Conservation (phyloP, 148 eudicot species). For the Persicaria tinctoria region DNA sequence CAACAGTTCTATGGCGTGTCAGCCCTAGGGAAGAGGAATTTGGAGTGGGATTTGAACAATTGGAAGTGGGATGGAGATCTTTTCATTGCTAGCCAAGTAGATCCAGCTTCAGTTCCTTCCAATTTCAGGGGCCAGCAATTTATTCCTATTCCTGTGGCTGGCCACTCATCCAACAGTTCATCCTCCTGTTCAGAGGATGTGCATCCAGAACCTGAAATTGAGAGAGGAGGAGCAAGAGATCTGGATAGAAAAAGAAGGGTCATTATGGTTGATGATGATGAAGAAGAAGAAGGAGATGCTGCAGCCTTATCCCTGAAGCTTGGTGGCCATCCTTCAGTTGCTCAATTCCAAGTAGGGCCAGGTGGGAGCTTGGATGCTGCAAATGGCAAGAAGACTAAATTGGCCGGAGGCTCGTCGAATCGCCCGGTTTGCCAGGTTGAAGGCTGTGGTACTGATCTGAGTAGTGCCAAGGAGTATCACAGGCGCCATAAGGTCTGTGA, state of each 20-base stretch:
- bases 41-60: conserved; percentile 79
- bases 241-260: conserved; percentile 52
- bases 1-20: conserved; percentile 6
- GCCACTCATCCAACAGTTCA: conserved; percentile 33
- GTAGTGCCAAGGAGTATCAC: conserved; percentile 75
- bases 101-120: conserved; percentile 23
- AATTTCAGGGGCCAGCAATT: conserved; percentile 29
- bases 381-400: conserved; percentile 55
- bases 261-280: conserved; percentile 34
- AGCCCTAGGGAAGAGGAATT: conserved; percentile 39
- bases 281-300: conserved; percentile 22
- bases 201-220: conserved; percentile 34
- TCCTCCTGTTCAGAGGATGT: conserved; percentile 41
- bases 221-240: conserved; percentile 27
- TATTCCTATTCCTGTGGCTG: conserved; percentile 13
- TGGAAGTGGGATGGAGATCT: conserved; percentile 90
- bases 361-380: conserved; percentile 20
- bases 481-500: conserved; percentile 83
- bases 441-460: conserved; percentile 65
- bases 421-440: conserved; percentile 77
- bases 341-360: conserved; percentile 22
- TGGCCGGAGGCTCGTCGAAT: conserved; percentile 27
- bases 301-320: conserved; percentile 55
- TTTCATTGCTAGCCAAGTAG: conserved; percentile 44
- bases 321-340: conserved; percentile 31